These are phyloP conservation scores for Xylaria sp. DNA, from an alignment of 2,329 filamentous ascomycete genomes.

Conservation along the genomic window DNA sequence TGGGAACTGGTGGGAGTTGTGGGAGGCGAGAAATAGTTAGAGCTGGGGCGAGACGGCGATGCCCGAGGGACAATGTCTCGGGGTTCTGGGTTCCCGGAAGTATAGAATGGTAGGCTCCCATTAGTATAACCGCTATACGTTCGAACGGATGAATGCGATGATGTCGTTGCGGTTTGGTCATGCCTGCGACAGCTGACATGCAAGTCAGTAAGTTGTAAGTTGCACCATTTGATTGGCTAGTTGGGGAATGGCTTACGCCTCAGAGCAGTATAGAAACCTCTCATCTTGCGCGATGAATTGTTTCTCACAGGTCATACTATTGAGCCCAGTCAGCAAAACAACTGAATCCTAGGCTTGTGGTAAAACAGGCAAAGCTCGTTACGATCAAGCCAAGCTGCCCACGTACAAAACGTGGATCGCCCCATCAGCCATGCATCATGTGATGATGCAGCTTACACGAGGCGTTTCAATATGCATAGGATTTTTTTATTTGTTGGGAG, in stretches of 20 bases:
- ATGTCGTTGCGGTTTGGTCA: constrained; percentile 56
- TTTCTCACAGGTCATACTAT: constrained; percentile 74
- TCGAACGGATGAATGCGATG: constrained; percentile 44
- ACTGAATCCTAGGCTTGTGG: constrained; percentile 29
- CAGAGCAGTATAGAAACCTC: constrained; percentile 70
- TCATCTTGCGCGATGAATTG: constrained; percentile 70
- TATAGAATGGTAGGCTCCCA: constrained; percentile 57
- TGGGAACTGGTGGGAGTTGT: constrained; percentile 58
- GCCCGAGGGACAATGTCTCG: constrained; percentile 72
- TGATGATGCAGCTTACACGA: constrained; percentile 43
- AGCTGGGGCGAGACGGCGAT: constrained; percentile 68
- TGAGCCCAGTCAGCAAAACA: constrained; percentile 36
- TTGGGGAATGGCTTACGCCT: constrained; percentile 59
- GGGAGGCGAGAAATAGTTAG: constrained; percentile 65
- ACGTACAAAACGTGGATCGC: constrained; percentile 30
- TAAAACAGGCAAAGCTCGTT: constrained; percentile 29
- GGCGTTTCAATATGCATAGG: constrained; percentile 35
- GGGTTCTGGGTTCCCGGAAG: constrained; percentile 60
- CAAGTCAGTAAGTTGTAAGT: constrained; percentile 44
- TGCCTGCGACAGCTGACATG: constrained; percentile 61
- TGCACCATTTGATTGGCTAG: constrained; percentile 32
- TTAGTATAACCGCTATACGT: constrained; percentile 48
- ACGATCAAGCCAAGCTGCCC: constrained; percentile 32
- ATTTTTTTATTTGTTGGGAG: constrained; percentile 25
- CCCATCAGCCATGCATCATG: constrained; percentile 40